Percentiles rank a stretch among this genome's conserved stretches.
phyloP scores from a whole-genome alignment of 1,284 basidiomycete genomes.

The Grifola frondosa region DNA sequence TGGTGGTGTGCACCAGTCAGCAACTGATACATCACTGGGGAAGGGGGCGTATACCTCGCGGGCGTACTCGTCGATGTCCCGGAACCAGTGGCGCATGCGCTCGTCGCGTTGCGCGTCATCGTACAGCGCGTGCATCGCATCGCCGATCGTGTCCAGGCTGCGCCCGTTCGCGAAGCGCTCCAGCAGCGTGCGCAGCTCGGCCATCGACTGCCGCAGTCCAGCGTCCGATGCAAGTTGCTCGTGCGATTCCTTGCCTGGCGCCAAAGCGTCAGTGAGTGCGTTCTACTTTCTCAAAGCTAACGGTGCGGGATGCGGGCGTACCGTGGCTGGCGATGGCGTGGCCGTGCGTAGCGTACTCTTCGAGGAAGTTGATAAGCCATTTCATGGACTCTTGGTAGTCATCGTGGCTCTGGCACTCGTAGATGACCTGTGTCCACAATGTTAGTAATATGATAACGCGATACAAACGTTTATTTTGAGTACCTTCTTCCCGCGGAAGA shows the following conservation, averaged over 20 bases:
- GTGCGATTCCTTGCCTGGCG: slow-evolving; percentile 37
- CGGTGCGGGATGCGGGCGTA: background rate
- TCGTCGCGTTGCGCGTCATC: slow-evolving; percentile 77
- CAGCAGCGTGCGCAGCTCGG: slow-evolving; percentile 78
- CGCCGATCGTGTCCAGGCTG: slow-evolving; percentile 66
- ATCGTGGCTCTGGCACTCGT: slow-evolving; percentile 90
- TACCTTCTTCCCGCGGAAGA: slow-evolving; percentile 77
- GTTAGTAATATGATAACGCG: background rate
- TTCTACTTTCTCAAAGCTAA: no score
- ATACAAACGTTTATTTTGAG: background rate
- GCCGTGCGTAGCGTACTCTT: slow-evolving; percentile 75
- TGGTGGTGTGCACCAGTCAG: slow-evolving; percentile 28
- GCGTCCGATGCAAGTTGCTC: slow-evolving; percentile 43
- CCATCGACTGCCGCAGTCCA: slow-evolving; percentile 53
- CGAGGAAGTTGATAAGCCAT: slow-evolving; percentile 72
- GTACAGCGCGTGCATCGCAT: slow-evolving; percentile 74
- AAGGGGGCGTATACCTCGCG: slow-evolving; percentile 31
- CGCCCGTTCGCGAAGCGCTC: slow-evolving; percentile 89
- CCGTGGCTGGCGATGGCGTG: slow-evolving; percentile 43
- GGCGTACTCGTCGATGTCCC: slow-evolving; percentile 60
- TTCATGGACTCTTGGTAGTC: slow-evolving; percentile 84
- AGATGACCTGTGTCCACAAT: slow-evolving; percentile 48
- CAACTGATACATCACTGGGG: background rate
- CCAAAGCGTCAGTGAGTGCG: no score
- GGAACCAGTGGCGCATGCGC: slow-evolving; percentile 80